These are phyloP conservation scores for Podosphaera fusca DNA, from an alignment of 2,329 filamentous ascomycete genomes.

Conservation along the genomic window DNA sequence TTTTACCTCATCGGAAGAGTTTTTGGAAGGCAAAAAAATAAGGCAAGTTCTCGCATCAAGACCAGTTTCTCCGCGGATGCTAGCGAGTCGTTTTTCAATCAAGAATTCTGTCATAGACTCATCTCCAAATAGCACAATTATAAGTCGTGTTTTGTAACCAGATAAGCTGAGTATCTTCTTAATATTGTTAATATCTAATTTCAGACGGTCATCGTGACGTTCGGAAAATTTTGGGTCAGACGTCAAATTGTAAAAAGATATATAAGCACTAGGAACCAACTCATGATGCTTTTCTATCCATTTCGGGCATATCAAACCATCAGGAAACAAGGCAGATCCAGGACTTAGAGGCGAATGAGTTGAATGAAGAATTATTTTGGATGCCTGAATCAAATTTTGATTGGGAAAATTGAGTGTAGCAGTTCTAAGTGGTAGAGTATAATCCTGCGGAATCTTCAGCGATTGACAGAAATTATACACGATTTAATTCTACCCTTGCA, in stretches of 20 bases:
- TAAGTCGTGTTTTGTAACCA: conserved; percentile 55
- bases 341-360: conserved; percentile 79
- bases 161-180: conserved; percentile 43
- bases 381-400: conserved; percentile 18
- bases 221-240: conserved; percentile 51
- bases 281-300: conserved; percentile 85
- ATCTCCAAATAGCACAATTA: conserved; percentile 57
- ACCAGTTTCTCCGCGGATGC: conserved; percentile 55
- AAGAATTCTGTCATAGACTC: conserved; percentile 28
- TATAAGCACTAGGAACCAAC: conserved; percentile 54
- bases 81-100: conserved; percentile 53
- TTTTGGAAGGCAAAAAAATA: conserved; percentile 59
- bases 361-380: conserved; percentile 50
- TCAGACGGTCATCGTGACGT: conserved; percentile 67
- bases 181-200: conserved; percentile 61
- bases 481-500: conserved; percentile 45
- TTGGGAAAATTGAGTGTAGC: conserved; percentile 29
- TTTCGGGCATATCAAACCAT: conserved; percentile 58
- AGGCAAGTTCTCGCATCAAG: conserved; percentile 60
- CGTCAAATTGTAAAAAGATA: conserved; percentile 61
- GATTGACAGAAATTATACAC: conserved; percentile 8
- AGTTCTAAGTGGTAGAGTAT: conserved; percentile 31
- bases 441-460: conserved; percentile 20
- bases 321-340: conserved; percentile 61
- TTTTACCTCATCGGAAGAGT: conserved; percentile 45